phyloP scores from a whole-genome alignment of 2,329 filamentous ascomycete genomes.

The Exophiala aquamarina region DNA sequence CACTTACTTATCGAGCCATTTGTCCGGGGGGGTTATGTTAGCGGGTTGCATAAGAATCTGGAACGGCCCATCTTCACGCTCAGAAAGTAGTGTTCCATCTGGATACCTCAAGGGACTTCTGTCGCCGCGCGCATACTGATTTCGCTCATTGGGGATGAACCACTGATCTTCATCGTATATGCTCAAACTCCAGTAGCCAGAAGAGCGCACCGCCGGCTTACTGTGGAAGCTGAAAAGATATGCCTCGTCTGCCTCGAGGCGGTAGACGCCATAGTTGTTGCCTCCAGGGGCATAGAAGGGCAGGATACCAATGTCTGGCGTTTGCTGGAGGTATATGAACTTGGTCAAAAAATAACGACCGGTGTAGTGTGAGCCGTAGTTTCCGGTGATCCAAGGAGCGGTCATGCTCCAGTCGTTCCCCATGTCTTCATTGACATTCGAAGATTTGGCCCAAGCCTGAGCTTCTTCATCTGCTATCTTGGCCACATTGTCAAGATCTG shows the following conservation, averaged over 20 bases:
- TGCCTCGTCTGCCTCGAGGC: slow-evolving; percentile 17
- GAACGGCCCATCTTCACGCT: slow-evolving; percentile 19
- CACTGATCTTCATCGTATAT: slow-evolving; percentile 28
- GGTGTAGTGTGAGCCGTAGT: slow-evolving; percentile 20
- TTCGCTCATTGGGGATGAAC: slow-evolving; percentile 29
- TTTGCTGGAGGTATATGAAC: slow-evolving; percentile 22
- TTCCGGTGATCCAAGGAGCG: slow-evolving; percentile 8
- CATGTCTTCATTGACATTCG: not conserved
- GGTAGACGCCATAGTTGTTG: not conserved
- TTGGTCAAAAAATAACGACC: slow-evolving; percentile 21
- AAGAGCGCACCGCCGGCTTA: slow-evolving; percentile 23
- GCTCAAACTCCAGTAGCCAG: slow-evolving; percentile 33
- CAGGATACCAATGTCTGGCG: slow-evolving; percentile 24
- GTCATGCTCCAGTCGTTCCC: slow-evolving; percentile 15
- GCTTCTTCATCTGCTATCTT: not conserved
- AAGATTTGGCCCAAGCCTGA: not conserved
- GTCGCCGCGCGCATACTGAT: slow-evolving; percentile 30
- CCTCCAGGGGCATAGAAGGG: slow-evolving; percentile 12
- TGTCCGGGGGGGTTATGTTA: slow-evolving; percentile 27
- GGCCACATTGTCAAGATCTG: not conserved
- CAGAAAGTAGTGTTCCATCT: slow-evolving; percentile 26
- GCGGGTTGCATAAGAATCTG: slow-evolving; percentile 32
- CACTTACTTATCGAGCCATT: slow-evolving; percentile 26
- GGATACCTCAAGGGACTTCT: slow-evolving; percentile 30
- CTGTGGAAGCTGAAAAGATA: slow-evolving; percentile 28